A percentile compares a stretch with the other conserved stretches of the same genome.
Evolutionary conservation across 148 eudicot species (phyloP).

Genomic region (Cornus kousa): DNA sequence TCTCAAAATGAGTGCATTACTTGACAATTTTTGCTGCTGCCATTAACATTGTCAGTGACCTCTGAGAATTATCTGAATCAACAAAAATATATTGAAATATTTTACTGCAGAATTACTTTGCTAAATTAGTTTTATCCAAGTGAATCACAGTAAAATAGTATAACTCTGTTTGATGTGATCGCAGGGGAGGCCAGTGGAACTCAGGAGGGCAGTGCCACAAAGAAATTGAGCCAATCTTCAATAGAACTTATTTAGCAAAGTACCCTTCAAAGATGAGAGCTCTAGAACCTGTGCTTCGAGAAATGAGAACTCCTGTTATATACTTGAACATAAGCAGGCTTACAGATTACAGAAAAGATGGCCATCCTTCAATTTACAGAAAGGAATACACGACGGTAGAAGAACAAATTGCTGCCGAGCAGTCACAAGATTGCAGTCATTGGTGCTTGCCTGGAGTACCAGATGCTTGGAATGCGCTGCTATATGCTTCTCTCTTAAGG

Average conservation of each 20-base stretch:
- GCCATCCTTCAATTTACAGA: slow-evolving; percentile 84
- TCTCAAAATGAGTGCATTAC: no score
- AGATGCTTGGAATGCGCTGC: slow-evolving; percentile 84
- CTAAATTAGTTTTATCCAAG: not conserved
- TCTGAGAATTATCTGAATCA: no score
- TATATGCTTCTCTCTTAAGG: slow-evolving; percentile 62
- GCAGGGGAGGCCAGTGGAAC: slow-evolving; percentile 96
- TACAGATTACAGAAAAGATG: slow-evolving; percentile 86
- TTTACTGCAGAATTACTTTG: no score
- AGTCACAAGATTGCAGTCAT: slow-evolving; percentile 86
- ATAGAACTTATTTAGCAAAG: slow-evolving; percentile 45
- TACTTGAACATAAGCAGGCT: slow-evolving; percentile 83
- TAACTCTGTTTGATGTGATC: not conserved
- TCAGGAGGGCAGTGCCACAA: slow-evolving; percentile 93
- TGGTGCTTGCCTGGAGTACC: slow-evolving; percentile 99
- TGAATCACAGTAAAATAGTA: no score
- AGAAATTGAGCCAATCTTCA: slow-evolving; percentile 78
- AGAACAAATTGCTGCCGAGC: slow-evolving; percentile 43
- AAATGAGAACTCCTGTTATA: slow-evolving; percentile 72
- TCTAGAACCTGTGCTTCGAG: slow-evolving; percentile 47
- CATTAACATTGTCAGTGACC: no score
- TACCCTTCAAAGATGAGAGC: slow-evolving; percentile 85
- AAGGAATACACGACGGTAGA: slow-evolving; percentile 37
- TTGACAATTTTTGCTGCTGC: no score
- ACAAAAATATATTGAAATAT: no score